Base-by-base conservation (phyloP, 768 basidiomycete species). In the Baorangia bicolor region DNA sequence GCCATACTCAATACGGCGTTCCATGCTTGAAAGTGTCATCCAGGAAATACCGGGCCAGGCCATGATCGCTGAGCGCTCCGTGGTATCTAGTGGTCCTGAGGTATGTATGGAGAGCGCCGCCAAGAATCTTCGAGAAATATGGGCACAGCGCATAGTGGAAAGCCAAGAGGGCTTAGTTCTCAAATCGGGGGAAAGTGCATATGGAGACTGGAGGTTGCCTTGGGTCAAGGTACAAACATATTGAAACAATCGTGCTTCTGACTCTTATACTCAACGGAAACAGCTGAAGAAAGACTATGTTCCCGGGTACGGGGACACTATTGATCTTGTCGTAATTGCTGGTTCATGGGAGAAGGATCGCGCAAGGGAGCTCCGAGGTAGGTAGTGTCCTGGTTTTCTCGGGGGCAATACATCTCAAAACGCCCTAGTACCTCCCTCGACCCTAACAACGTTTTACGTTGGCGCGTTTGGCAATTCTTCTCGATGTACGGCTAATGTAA, bases 201-300 rank as follows among this genome's bases (percentile, higher is more conserved):
- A 96, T 67, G 85, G 86, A 55, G 86, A 88, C 61, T 76, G 69
- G 61, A 71, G 64, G 6, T 72, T 78, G 55, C 86, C 87, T 16
- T 96, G 94, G 93, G 85, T 94, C 28, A 96, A 97, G 73, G 81
- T 85, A 51, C 30, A 6, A 44, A 27, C 23, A 23, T 5, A 2
- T 38, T 28, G 38, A 20, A 30, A 13, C 68, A 55, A 63, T 67
- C 37, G 48, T 66, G 51, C 30, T 18, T 43, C 30, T 33, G 41
- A 58, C n/a, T 11, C 30, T 28, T n/a, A 18, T 11, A 21, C 35
- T 45, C n/a, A 2, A 30, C 31, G 58, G 31, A 35, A 39, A 44
- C 45, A 82, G 80, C 64, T 92, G 46, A 92, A 94, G 75, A 84
- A 80, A 65, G 94, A 98, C 68, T 96, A 96, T 58, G 92, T 98